phyloP scores from a whole-genome alignment of 176 grass and related monocot species.

The Oryza meridionalis region DNA sequence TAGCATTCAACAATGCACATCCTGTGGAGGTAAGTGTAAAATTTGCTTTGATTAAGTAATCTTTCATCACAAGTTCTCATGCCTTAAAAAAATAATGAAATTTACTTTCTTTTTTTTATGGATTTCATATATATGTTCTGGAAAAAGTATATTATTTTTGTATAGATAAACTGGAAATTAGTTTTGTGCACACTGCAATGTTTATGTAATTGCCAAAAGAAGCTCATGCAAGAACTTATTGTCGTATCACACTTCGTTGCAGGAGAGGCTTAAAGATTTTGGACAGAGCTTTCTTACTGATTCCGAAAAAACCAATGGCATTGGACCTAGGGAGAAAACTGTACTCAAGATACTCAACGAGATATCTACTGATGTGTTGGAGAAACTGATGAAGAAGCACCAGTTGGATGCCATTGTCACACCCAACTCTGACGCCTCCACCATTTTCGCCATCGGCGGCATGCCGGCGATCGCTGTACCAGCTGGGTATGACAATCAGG shows the following conservation, averaged over 20 bases:
- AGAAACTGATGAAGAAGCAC: slow-evolving; percentile 41
- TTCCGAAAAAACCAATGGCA: slow-evolving; percentile 48
- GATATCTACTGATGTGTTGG: slow-evolving; percentile 35
- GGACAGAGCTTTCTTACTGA: slow-evolving; percentile 19
- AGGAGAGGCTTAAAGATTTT: slow-evolving; percentile 57
- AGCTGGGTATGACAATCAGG: slow-evolving; percentile 51
- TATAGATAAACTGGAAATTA: too few relatives aligned
- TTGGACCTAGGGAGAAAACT: slow-evolving; percentile 18
- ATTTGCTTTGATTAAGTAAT: not conserved
- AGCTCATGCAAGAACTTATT: too few relatives aligned
- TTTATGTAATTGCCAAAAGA: too few relatives aligned
- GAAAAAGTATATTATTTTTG: too few relatives aligned
- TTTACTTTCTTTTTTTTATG: not conserved
- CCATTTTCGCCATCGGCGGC: slow-evolving; percentile 44
- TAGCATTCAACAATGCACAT: slow-evolving; percentile 60
- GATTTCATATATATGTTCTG: not conserved
- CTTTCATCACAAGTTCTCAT: not conserved
- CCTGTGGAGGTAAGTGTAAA: slow-evolving; percentile 31
- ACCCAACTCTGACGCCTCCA: not conserved
- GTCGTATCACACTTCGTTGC: not conserved
- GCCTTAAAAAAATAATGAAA: not conserved
- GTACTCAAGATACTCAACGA: slow-evolving; percentile 28
- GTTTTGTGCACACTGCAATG: too few relatives aligned
- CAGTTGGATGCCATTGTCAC: slow-evolving; percentile 54
- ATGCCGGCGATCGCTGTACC: slow-evolving; percentile 59